A percentile compares a stretch with the other conserved stretches of the same genome.
Evolutionary conservation across 1,284 basidiomycete species (phyloP).

Genomic region (Boletus semigastroideus): DNA sequence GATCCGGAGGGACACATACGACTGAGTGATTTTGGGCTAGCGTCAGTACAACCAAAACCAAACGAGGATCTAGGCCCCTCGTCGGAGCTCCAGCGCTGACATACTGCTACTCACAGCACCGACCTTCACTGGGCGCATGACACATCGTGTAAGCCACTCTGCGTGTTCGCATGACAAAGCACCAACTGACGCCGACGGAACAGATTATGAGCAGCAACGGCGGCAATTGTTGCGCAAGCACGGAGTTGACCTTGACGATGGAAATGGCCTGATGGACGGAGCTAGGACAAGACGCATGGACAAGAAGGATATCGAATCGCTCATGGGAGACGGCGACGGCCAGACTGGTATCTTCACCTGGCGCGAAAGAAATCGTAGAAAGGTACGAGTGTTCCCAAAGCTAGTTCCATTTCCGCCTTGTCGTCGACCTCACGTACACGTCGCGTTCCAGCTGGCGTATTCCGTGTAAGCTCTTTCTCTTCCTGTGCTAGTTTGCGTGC

Average conservation of each 20-base stretch:
- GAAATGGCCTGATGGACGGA: slow-evolving; percentile 60
- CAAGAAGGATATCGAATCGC: slow-evolving; percentile 72
- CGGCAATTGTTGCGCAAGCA: slow-evolving; percentile 87
- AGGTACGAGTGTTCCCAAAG: slow-evolving; percentile 47
- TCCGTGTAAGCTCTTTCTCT: slow-evolving; percentile 70
- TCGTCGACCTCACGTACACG: slow-evolving; percentile 16
- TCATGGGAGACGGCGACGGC: slow-evolving; percentile 78
- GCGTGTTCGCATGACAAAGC: slow-evolving; percentile 22
- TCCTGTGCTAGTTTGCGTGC: slow-evolving; percentile 17
- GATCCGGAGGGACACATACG: slow-evolving; percentile 91
- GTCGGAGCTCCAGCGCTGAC: slow-evolving; percentile 21
- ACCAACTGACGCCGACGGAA: slow-evolving; percentile 15
- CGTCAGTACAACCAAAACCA: slow-evolving; percentile 52
- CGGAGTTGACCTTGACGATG: slow-evolving; percentile 91
- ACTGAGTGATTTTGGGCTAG: slow-evolving; percentile 94
- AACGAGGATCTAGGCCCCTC: slow-evolving; percentile 25
- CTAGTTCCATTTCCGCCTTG: slow-evolving; percentile 25
- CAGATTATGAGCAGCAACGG: slow-evolving; percentile 94
- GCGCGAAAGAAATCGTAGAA: slow-evolving; percentile 90
- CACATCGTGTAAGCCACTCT: slow-evolving; percentile 63
- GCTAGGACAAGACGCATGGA: slow-evolving; percentile 73
- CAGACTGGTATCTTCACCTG: slow-evolving; percentile 85
- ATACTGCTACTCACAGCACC: slow-evolving; percentile 47
- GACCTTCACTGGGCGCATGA: slow-evolving; percentile 92
- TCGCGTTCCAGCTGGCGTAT: slow-evolving; percentile 73